phyloP scores from a whole-genome alignment of 345 rosid genomes.

The Abelmoschus esculentus region DNA sequence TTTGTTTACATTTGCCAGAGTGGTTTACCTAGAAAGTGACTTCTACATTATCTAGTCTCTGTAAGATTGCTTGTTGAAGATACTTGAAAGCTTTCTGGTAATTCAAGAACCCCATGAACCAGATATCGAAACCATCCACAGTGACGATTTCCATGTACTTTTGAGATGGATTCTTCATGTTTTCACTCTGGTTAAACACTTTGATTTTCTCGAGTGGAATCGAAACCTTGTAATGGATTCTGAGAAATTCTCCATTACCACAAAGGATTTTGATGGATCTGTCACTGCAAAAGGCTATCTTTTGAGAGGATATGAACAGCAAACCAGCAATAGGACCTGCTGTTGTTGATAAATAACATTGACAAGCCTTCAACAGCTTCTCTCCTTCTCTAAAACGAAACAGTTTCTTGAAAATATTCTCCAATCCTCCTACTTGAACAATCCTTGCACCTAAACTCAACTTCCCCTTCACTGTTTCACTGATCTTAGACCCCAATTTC shows the following conservation, averaged over 20 bases:
- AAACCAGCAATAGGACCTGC: slow-evolving; percentile 52
- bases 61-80: slow-evolving; percentile 45
- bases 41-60: slow-evolving; percentile 13
- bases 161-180: slow-evolving; percentile 55
- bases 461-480: slow-evolving; percentile 39
- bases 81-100: slow-evolving; percentile 55
- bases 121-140: slow-evolving; percentile 64
- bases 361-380: slow-evolving; percentile 41
- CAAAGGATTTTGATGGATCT: slow-evolving; percentile 33
- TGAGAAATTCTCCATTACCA: slow-evolving; percentile 28
- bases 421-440: slow-evolving; percentile 36
- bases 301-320: slow-evolving; percentile 40
- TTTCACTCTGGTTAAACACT: slow-evolving; percentile 40
- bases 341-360: slow-evolving; percentile 53
- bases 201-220: slow-evolving; percentile 55
- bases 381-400: slow-evolving; percentile 39
- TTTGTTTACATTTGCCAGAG: not conserved
- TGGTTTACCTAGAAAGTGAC: slow-evolving; percentile 15
- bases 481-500: slow-evolving; percentile 38
- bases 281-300: slow-evolving; percentile 40
- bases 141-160: slow-evolving; percentile 66
- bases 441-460: slow-evolving; percentile 32
- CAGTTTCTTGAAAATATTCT: slow-evolving; percentile 33
- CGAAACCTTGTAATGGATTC: slow-evolving; percentile 47
- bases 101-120: slow-evolving; percentile 88